Evolutionary conservation across 805 yeast species (phyloP), one percentile per base, ranked within the genome.

Genomic region (Sporopachydermia quercuum): DNA sequence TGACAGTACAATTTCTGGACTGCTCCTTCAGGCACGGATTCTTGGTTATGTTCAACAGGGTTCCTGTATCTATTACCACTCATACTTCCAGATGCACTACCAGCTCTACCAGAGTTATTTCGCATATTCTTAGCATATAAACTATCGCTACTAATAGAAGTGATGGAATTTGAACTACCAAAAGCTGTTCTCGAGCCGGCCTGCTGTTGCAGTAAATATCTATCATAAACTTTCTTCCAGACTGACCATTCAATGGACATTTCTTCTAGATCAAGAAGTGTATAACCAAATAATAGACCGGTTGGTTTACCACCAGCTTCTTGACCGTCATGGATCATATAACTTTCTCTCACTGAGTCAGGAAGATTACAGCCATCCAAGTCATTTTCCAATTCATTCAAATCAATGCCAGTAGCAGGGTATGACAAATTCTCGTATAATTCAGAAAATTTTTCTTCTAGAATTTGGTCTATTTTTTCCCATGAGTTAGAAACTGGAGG

Each of bases 301-400:
- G 67, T 65, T 45, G 72, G 65, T 39, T 74, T 72, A 23, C 77
- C 81, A 44, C 72, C 57, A 35, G 65, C 65, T 38, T 71, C 72
- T 57, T 82, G 91, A 19, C 93, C 93, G 49, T 81, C 91, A 42
- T 83, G 85, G 27, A 78, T 57, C 47, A 75, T 71, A 50, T 68
- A 68, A 35, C 82, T 77, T 15, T 81, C 84, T 40, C 74, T 60
- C 4, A 82, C 76, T 37, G 82, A 73, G 2, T 71, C 61, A 1
- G 93, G 93, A 37, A 82, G 63, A 38, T 61, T 62, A n/a, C 30
- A 23, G 16, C 78, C 57, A 13, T 66, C 68, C 52, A 82, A 60
- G 55, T 82, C 93, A 47, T 67, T 68, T 56, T 82, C 87, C 18
- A 82, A 77, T 43, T 76, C 81, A 40, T 65, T 62, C 40, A 82